Percentiles rank a stretch among this genome's conserved stretches.
These are phyloP conservation scores for Sclerotinia spermophila DNA, from an alignment of 2,329 filamentous ascomycete species.

Conservation along the genomic window DNA sequence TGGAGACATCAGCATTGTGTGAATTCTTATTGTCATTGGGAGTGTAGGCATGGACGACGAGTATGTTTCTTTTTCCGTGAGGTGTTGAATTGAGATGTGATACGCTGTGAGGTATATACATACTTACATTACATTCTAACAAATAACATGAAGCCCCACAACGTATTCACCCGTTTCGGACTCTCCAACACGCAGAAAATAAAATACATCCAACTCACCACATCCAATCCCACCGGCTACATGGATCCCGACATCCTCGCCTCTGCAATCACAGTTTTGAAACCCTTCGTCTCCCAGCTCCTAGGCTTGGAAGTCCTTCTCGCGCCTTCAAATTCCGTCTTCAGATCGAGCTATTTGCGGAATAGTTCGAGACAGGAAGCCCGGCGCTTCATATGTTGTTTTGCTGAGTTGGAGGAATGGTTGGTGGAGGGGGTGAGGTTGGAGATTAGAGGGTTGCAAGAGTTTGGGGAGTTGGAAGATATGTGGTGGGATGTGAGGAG, in stretches of 20 bases:
- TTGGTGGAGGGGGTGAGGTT: not conserved
- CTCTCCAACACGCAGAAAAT: not conserved
- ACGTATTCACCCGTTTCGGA: not conserved
- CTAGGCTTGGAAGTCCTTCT: not conserved
- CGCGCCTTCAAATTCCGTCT: not conserved
- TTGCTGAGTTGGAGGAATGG: constrained; percentile 9
- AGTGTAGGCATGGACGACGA: not conserved
- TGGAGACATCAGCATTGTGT: constrained; percentile 17
- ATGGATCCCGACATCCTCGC: constrained; percentile 16
- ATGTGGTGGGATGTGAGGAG: constrained; percentile 18
- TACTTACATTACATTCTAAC: not conserved
- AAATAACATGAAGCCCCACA: too few relatives aligned
- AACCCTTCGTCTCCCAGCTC: not conserved
- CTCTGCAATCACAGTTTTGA: constrained; percentile 13
- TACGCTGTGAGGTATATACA: not conserved
- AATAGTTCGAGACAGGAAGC: not conserved
- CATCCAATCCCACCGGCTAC: fast-evolving
- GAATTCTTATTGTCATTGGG: constrained; percentile 1
- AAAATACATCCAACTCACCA: not conserved
- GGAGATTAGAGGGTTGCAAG: not conserved
- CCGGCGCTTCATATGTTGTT: not conserved
- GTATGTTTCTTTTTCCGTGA: not conserved
- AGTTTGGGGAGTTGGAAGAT: not conserved
- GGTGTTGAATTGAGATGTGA: too few relatives aligned
- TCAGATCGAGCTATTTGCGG: fast-evolving